phyloP scores from a whole-genome alignment of 2,329 filamentous ascomycete species.

The Gaeumannomyces sp. region DNA sequence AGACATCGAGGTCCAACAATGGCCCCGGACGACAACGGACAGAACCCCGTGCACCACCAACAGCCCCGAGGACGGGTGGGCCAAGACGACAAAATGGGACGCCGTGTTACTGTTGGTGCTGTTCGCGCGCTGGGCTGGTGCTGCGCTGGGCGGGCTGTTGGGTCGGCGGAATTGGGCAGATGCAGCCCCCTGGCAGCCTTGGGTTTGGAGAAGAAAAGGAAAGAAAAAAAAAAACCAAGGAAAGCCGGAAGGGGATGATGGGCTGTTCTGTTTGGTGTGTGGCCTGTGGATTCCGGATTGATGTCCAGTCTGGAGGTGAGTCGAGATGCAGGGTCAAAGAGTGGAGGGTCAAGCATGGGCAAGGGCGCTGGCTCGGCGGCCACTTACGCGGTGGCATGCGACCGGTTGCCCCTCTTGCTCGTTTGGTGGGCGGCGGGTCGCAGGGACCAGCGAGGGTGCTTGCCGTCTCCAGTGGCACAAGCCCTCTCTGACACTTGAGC shows the following conservation, averaged over 20 bases:
- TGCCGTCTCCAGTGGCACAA: not conserved
- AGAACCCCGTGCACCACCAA: not conserved
- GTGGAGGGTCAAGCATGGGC: slow-evolving; percentile 1
- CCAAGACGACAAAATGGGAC: not conserved
- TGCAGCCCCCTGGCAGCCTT: not conserved
- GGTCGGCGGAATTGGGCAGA: not conserved
- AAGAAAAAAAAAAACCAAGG: not conserved
- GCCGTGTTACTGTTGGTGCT: not conserved
- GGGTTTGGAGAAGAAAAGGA: not conserved
- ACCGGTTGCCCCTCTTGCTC: slow-evolving; percentile 6
- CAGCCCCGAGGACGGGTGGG: not conserved
- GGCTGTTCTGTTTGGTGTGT: too few species aligned
- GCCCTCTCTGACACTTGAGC: not conserved
- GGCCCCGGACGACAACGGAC: not conserved
- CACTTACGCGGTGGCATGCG: slow-evolving; percentile 3
- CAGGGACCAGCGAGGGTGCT: not conserved
- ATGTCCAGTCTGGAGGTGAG: not conserved
- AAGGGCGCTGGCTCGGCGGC: not conserved
- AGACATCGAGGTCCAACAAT: not conserved
- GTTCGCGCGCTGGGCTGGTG: not conserved
- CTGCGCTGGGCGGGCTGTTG: not conserved
- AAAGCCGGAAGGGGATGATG: not conserved
- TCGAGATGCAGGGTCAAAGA: slow-evolving; percentile 2
- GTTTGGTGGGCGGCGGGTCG: not conserved
- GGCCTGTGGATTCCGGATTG: too few species aligned